Base-by-base conservation (phyloP, 768 basidiomycete genomes). In the Tremella mesenterica region DNA sequence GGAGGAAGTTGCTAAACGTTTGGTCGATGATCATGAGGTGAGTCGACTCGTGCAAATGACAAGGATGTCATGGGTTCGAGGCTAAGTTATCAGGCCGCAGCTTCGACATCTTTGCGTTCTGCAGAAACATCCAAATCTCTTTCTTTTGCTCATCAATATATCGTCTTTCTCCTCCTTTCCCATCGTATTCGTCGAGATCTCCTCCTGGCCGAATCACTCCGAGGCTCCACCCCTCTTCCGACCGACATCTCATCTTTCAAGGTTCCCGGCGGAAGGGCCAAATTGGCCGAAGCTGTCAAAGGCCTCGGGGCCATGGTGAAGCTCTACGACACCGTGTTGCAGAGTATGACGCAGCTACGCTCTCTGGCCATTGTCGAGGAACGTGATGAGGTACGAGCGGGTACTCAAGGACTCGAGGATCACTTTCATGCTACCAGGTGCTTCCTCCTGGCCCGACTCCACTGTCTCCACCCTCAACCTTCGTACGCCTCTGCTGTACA, bases 271-370 rank as follows among this genome's bases (percentile, higher is more conserved):
- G 61, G 61, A 3, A 60, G 55, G 28, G 57, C 53, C 39, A 67
- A 67, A 48, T 50, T 67, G 9, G 69, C 70, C 44, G 60, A 71
- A 28, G 60, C 61, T 9, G 62, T 78, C 77, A 21, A 80, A 86
- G 47, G 75, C 85, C n/a, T 87, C 81, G 88, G 89, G 5, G 89
- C 86, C 0, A 77, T 93, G 7, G 85, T 95, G 70, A 93, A 93
- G 73, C 63, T 76, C 1, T 81, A 88, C 38, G 91, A 95, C 72
- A 84, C 86, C 2, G 79, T 88, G 27, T 73, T 93, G 18, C 89
- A 93, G 74, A 85, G 84, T 64, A 75, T 95, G 41, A 81, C 81
- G 49, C 87, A 89, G 71, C 86, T 93, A 82, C 78, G 86, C 25
- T 81, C 80, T 5, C 76, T 95, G 52, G 86, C 82, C 48, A 80